Evolutionary conservation across 495 filamentous ascomycete genomes (phyloP).

Genomic region (Daldinia vernicosa): DNA sequence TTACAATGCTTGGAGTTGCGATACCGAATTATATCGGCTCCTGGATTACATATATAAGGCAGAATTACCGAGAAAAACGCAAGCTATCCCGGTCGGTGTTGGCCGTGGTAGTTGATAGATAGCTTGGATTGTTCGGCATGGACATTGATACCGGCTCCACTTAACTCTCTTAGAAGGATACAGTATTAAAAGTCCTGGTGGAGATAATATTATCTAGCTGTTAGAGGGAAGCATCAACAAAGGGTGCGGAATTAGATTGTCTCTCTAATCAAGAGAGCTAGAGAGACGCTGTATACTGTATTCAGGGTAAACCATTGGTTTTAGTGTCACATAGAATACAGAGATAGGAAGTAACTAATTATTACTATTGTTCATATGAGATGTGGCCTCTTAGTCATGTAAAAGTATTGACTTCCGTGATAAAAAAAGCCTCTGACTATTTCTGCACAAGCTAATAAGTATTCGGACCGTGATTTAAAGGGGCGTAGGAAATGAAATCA

Average conservation of each 20-base stretch:
- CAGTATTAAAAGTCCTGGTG: neutral
- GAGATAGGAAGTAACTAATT: conserved; percentile 10
- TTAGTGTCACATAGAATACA: neutral
- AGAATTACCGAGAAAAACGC: neutral
- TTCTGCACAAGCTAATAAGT: too few relatives aligned
- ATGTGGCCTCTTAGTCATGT: neutral
- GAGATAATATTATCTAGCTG: neutral
- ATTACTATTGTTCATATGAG: conserved; percentile 4
- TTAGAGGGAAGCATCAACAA: neutral
- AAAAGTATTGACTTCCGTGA: too few relatives aligned
- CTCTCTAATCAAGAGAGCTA: neutral
- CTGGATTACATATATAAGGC: neutral
- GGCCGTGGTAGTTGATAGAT: neutral
- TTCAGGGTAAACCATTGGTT: conserved; percentile 1
- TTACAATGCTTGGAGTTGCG: neutral
- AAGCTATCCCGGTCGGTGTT: neutral
- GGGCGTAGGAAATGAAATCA: too few relatives aligned
- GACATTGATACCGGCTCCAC: conserved; percentile 1
- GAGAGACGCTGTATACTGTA: neutral
- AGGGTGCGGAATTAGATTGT: neutral
- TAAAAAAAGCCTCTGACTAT: too few relatives aligned
- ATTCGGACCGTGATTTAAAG: too few relatives aligned
- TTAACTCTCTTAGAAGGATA: neutral
- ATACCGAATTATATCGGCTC: neutral
- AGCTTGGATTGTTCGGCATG: neutral